Conservation (phyloP, 257 asterid genomes). For the Solanum etuberosum region DNA sequence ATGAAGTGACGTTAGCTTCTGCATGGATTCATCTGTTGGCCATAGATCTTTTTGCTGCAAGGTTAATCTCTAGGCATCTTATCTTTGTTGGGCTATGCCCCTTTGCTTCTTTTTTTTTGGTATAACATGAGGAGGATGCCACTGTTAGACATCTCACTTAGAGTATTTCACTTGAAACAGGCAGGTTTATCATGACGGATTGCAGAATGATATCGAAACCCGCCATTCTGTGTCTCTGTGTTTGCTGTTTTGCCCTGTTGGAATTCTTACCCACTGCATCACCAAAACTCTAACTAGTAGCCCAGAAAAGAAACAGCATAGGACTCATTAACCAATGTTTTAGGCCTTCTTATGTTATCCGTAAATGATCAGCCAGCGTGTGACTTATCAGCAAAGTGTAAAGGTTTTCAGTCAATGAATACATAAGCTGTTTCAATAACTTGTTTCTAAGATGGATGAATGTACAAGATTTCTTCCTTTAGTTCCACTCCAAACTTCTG, state of each 20-base stretch:
- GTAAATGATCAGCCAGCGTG: neutral
- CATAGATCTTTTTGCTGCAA: slow-evolving; percentile 85
- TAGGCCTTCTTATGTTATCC: neutral
- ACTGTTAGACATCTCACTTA: neutral
- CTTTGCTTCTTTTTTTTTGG: neutral
- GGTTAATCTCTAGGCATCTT: slow-evolving; percentile 18
- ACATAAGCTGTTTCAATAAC: neutral
- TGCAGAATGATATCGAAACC: slow-evolving; percentile 55
- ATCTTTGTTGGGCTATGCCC: neutral
- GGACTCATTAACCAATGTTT: slow-evolving; percentile 2
- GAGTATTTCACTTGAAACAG: slow-evolving; percentile 20
- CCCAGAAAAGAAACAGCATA: slow-evolving; percentile 6
- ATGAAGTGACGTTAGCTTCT: slow-evolving; percentile 78
- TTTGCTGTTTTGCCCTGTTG: slow-evolving; percentile 76
- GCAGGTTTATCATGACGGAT: slow-evolving; percentile 77
- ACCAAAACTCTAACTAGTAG: slow-evolving; percentile 49
- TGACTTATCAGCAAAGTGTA: neutral
- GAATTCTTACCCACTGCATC: slow-evolving; percentile 57
- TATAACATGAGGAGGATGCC: neutral
- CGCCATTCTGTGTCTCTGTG: slow-evolving; percentile 88
- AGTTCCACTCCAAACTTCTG: slow-evolving; percentile 26
- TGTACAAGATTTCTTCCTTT: slow-evolving; percentile 29
- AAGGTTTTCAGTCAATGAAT: neutral
- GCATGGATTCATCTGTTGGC: slow-evolving; percentile 88
- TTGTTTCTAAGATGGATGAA: slow-evolving; percentile 6